Evolutionary conservation across 2,329 filamentous ascomycete genomes (phyloP).

Genomic region (Epichloe glyceriae): DNA sequence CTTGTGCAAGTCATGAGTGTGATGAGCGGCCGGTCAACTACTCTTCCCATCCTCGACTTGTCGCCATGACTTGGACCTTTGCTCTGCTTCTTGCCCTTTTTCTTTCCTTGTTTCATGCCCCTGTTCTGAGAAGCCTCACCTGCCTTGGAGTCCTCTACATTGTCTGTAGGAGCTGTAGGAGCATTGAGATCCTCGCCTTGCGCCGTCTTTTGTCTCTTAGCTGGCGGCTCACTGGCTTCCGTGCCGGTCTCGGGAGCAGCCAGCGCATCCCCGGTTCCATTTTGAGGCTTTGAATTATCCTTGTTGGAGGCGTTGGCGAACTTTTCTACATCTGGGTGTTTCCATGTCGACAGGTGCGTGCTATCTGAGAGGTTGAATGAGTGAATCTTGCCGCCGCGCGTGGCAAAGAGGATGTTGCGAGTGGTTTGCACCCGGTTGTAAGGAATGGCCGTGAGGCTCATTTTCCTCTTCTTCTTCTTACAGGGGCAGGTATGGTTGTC

Average conservation of each 20-base stretch:
- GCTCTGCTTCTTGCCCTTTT: conserved; percentile 19
- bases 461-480: not conserved
- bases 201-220: conserved; percentile 22
- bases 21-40: conserved; percentile 49
- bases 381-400: conserved; percentile 59
- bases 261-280: conserved; percentile 2
- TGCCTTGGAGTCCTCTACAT: conserved; percentile 1
- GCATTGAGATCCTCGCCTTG: conserved; percentile 13
- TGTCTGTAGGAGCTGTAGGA: not conserved
- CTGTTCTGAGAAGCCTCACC: conserved; percentile 8
- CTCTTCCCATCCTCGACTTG: conserved; percentile 13
- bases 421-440: conserved; percentile 49
- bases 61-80: conserved; percentile 11
- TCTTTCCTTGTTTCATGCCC: conserved; percentile 10
- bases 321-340: conserved; percentile 29
- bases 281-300: conserved; percentile 9
- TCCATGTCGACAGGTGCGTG: conserved; percentile 49
- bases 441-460: conserved; percentile 27
- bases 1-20: conserved; percentile 52
- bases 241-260: conserved; percentile 9
- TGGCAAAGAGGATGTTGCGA: conserved; percentile 54
- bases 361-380: conserved; percentile 49
- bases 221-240: conserved; percentile 19
- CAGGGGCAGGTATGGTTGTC: not conserved
- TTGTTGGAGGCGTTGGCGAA: conserved; percentile 14